Base-by-base conservation (phyloP, 176 grass and related monocot species). In the Juncus effusus region DNA sequence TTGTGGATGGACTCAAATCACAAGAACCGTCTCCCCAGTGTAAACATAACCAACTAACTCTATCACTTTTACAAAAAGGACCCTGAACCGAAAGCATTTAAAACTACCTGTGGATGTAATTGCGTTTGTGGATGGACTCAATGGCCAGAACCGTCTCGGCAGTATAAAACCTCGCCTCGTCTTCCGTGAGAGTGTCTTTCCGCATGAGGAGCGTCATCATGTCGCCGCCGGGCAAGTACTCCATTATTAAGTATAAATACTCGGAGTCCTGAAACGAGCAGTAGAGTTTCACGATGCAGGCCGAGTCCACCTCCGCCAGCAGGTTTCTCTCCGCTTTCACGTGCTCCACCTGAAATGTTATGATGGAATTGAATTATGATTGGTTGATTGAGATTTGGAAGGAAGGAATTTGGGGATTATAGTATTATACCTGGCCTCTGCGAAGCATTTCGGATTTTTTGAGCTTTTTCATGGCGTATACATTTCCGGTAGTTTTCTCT, bases 281-380 rank as follows among this genome's bases (percentile, higher is more conserved):
- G 41, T 93, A 97, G 16, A 97, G 55, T 64, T 97, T 97, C 37
- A 97, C 94, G 54, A 97, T 97, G 65, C 94, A 97, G 71, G 86
- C 87, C 61, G 86, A 87, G 60, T 97, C 88, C 74, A 97, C 94
- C 79, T 97, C 94, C 13, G 94, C 88, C 38, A 97, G 85, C 65
- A 99, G 94, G 77, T 99, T 99, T 70, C 94, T 87, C 91, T 99
- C 94, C 28, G 94, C 88, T 84, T 87, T 93, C 47, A 99, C 94
- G 80, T 99, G 94, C 83, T 99, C 88, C 79, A 99, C 88, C 94
- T 95, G 60, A 63, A 28, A 28, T 28, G 19, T 28, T 28, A 28
- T 28, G 1, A 28, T 38, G 37, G 59, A 70, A 71, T 61, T 50
- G 60, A 28, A 41, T 56, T 2, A 44, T 57, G 16, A 75, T 2